Conservation (phyloP, 768 basidiomycete species). For the Amanita phalloides region DNA sequence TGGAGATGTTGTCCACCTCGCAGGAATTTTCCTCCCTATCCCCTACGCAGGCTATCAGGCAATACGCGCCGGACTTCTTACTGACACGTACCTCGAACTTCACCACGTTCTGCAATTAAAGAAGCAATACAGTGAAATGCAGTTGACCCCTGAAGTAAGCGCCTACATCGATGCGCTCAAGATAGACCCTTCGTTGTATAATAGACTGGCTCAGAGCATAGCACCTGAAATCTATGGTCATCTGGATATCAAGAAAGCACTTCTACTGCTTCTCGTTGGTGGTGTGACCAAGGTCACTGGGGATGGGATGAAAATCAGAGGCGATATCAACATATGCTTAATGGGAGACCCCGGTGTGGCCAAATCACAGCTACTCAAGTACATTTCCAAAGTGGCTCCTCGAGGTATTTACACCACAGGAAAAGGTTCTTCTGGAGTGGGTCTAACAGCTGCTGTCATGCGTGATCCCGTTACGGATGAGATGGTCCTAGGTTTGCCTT, state of each 20-base stretch:
- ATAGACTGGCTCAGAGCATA: conserved; percentile 83
- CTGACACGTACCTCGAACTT: conserved; percentile 92
- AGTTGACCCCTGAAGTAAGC: conserved; percentile 78
- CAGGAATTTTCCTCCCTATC: conserved; percentile 95
- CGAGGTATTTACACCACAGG: conserved; percentile 98
- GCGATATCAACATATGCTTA: conserved; percentile 93
- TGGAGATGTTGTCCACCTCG: conserved; percentile 89
- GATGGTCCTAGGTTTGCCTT: conserved; percentile 85
- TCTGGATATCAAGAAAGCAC: conserved; percentile 92
- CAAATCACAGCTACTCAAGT: conserved; percentile 94
- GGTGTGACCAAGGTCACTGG: conserved; percentile 93
- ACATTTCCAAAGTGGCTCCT: conserved; percentile 97
- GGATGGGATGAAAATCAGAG: conserved; percentile 98
- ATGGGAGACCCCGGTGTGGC: conserved; percentile 99
- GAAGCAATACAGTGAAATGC: conserved; percentile 95
- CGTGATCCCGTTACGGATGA: conserved; percentile 98
- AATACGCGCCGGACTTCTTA: conserved; percentile 89
- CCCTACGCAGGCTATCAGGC: conserved; percentile 98
- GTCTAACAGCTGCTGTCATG: conserved; percentile 98
- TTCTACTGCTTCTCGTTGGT: conserved; percentile 85
- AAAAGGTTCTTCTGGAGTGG: conserved; percentile 96
- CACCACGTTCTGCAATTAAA: conserved; percentile 91
- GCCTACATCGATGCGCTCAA: conserved; percentile 57
- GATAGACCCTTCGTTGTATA: conserved; percentile 72
- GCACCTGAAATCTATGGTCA: conserved; percentile 99